A percentile compares a stretch with the other conserved stretches of the same genome.
Conservation (phyloP, 2,329 filamentous ascomycete species). For the Fusarium phyllophilum region DNA sequence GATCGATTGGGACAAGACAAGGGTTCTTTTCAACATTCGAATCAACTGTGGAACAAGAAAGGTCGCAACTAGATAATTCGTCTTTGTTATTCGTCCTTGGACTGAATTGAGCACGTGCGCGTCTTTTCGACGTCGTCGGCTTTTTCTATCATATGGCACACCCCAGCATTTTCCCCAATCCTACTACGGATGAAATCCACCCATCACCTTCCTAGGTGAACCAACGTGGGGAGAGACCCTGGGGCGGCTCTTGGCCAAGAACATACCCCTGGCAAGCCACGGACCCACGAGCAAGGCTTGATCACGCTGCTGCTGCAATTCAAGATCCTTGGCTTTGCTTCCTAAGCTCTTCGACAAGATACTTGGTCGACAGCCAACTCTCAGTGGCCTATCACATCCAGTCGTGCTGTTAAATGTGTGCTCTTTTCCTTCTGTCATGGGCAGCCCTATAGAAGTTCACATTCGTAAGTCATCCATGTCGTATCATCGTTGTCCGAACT, state of each 20-base stretch:
- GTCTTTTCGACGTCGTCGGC: conserved; percentile 21
- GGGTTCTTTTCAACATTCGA: conserved; percentile 14
- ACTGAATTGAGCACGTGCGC: conserved; percentile 41
- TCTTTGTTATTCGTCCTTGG: conserved; percentile 31
- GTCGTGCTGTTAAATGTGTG: conserved; percentile 13
- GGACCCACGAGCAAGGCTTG: conserved; percentile 26
- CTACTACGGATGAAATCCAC: conserved; percentile 34
- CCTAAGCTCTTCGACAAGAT: conserved; percentile 5
- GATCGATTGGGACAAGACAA: conserved; percentile 5
- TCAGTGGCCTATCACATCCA: conserved; percentile 3
- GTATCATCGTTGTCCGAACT: conserved; percentile 9
- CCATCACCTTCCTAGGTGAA: conserved; percentile 41
- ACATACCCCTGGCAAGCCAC: conserved; percentile 30
- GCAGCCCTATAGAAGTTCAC: not conserved
- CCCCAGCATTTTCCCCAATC: conserved; percentile 21
- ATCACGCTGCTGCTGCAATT: conserved; percentile 24
- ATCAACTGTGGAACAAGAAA: conserved; percentile 11
- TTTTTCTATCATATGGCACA: conserved; percentile 13
- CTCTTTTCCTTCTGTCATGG: conserved; percentile 9
- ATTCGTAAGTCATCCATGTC: conserved; percentile 21
- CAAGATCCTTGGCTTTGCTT: conserved; percentile 25
- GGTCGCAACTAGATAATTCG: conserved; percentile 14
- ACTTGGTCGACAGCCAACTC: conserved; percentile 9
- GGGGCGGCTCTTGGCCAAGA: conserved; percentile 30
- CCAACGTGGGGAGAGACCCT: conserved; percentile 42